phyloP scores from a whole-genome alignment of 2,329 filamentous ascomycete species.

The Colletotrichum camelliae region DNA sequence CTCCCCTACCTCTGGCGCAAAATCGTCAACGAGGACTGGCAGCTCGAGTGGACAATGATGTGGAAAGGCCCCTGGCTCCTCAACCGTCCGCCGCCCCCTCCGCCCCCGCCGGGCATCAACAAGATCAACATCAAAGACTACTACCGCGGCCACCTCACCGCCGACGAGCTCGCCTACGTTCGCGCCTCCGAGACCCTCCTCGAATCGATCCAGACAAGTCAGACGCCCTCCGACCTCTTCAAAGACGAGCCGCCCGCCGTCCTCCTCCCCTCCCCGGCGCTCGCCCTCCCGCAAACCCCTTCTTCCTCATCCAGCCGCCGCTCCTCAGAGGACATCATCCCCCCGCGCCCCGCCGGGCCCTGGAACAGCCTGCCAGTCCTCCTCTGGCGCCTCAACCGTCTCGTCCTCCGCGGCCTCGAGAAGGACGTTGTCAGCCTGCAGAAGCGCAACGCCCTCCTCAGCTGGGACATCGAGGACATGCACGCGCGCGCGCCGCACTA shows the following conservation, averaged over 20 bases:
- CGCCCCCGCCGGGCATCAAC: conserved; percentile 39
- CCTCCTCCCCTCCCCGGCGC: conserved; percentile 36
- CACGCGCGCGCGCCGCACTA: conserved; percentile 55
- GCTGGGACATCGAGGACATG: conserved; percentile 52
- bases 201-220: conserved; percentile 33
- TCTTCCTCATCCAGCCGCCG: neutral
- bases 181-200: conserved; percentile 39
- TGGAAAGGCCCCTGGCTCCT: conserved; percentile 53
- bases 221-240: conserved; percentile 27
- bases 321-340: conserved; percentile 27
- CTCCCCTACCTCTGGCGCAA: conserved; percentile 58
- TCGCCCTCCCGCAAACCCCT: conserved; percentile 13
- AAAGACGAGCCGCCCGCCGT: conserved; percentile 28
- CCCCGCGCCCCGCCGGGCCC: conserved; percentile 37
- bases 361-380: conserved; percentile 48
- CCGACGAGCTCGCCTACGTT: conserved; percentile 46
- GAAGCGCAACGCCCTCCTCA: conserved; percentile 51
- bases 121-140: conserved; percentile 53
- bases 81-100: conserved; percentile 38
- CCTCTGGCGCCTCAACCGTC: conserved; percentile 43
- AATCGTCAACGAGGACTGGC: conserved; percentile 57
- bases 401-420: conserved; percentile 52
- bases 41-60: conserved; percentile 52
- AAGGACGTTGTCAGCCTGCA: conserved; percentile 54
- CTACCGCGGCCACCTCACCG: conserved; percentile 53